Percentiles rank a stretch among this genome's conserved stretches.
Evolutionary conservation across 805 yeast genomes (phyloP).

Genomic region (Debaryomyces hansenii): DNA sequence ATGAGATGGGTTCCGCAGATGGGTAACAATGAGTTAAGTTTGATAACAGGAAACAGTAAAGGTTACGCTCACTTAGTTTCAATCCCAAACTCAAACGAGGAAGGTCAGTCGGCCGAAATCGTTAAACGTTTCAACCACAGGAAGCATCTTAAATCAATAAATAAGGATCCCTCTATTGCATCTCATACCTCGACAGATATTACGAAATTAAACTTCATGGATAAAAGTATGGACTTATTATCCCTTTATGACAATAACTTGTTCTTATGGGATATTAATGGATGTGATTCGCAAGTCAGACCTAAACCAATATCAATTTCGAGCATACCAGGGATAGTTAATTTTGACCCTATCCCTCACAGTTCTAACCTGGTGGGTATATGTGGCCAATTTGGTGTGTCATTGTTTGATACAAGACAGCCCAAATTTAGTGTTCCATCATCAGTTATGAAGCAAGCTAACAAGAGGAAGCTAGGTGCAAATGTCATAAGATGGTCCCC

Average conservation of each 20-base stretch:
- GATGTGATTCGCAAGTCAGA: constrained; percentile 41
- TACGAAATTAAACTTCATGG: constrained; percentile 25
- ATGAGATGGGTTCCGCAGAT: constrained; percentile 51
- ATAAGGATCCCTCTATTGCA: constrained; percentile 20
- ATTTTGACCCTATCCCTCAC: constrained; percentile 49
- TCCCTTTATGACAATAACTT: constrained; percentile 68
- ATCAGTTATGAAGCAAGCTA: constrained; percentile 9
- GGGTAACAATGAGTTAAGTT: constrained; percentile 25
- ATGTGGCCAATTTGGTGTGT: constrained; percentile 72
- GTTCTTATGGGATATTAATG: constrained; percentile 74
- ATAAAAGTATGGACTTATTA: constrained; percentile 42
- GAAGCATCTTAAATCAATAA: constrained; percentile 50
- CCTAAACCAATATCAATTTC: constrained; percentile 56
- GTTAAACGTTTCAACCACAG: constrained; percentile 77
- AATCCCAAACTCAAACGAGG: constrained; percentile 46
- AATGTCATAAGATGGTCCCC: constrained; percentile 64
- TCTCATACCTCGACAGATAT: constrained; percentile 24
- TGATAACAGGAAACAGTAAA: constrained; percentile 73
- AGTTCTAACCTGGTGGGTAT: constrained; percentile 57
- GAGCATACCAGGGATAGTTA: constrained; percentile 48
- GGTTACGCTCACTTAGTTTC: constrained; percentile 75
- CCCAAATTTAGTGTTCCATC: constrained; percentile 38
- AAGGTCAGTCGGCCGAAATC: constrained; percentile 62
- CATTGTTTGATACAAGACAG: constrained; percentile 68
- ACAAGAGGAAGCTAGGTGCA: constrained; percentile 27